A percentile compares a stretch with the other conserved stretches of the same genome.
phyloP scores from a whole-genome alignment of 345 rosid species.

The Erodium maritimum region DNA sequence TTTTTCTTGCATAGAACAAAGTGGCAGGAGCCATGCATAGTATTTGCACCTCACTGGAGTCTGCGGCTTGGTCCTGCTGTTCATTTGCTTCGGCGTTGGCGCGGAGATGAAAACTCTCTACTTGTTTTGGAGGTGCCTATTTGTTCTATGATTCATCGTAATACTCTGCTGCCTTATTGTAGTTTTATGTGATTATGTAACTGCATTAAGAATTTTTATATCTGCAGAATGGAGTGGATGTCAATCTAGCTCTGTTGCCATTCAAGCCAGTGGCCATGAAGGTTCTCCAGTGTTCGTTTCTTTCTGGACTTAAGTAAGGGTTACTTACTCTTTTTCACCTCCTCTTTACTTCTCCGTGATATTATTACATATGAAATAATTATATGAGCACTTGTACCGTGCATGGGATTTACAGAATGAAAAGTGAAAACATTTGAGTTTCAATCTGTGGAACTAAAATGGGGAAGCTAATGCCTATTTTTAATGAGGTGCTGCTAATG shows the following conservation, averaged over 20 bases:
- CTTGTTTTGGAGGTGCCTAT: constrained; percentile 66
- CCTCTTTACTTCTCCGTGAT: too few species aligned
- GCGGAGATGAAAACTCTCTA: constrained; percentile 48
- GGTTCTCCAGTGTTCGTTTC: constrained; percentile 75
- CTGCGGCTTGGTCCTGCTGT: constrained; percentile 73
- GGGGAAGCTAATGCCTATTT: background rate
- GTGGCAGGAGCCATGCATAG: constrained; percentile 81
- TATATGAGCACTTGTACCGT: background rate
- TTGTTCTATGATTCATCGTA: background rate
- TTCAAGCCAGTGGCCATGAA: constrained; percentile 63
- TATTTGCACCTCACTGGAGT: constrained; percentile 71
- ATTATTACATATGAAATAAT: too few species aligned
- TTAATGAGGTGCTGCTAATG: background rate
- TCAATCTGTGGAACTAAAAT: background rate
- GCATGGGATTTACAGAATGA: background rate
- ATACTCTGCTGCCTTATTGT: background rate
- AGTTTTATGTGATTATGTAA: background rate
- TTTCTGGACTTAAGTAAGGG: constrained; percentile 56
- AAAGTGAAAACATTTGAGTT: background rate
- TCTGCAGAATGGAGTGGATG: constrained; percentile 49
- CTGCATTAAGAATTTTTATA: constrained; percentile 8
- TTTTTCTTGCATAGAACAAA: constrained; percentile 17
- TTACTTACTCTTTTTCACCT: background rate
- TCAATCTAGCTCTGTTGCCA: constrained; percentile 57
- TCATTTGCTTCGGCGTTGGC: constrained; percentile 70